Conservation (phyloP, 371 early-diverging fungal species). For the Lichtheimia corymbifera region DNA sequence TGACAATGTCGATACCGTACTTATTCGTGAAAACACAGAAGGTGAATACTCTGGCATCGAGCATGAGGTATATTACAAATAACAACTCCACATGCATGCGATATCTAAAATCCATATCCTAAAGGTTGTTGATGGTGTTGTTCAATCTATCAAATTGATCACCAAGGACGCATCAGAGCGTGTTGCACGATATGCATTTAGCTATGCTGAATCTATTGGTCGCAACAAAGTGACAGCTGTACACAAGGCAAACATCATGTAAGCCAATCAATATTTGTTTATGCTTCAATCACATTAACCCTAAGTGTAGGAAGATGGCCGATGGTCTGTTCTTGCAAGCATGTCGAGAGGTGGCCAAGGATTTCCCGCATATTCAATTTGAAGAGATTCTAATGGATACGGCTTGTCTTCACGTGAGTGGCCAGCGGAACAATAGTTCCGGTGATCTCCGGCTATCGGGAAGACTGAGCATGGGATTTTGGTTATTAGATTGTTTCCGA, state of each 20-base stretch:
- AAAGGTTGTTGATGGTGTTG: slow-evolving; percentile 93
- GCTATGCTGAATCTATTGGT: slow-evolving; percentile 88
- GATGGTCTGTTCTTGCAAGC: slow-evolving; percentile 97
- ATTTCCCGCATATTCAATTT: slow-evolving; percentile 92
- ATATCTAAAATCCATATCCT: background rate
- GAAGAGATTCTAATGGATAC: slow-evolving; percentile 92
- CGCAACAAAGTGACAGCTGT: slow-evolving; percentile 93
- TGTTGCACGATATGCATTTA: slow-evolving; percentile 93
- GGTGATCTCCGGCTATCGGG: background rate
- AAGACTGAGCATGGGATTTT: too few species aligned
- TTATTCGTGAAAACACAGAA: slow-evolving; percentile 99
- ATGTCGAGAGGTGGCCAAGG: slow-evolving; percentile 87
- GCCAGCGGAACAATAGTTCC: background rate
- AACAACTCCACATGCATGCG: too few species aligned
- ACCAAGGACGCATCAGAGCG: slow-evolving; percentile 96
- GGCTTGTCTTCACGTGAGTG: slow-evolving; percentile 79
- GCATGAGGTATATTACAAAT: slow-evolving; percentile 72
- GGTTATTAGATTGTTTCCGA: slow-evolving; percentile 84
- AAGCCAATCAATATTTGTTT: slow-evolving; percentile 5
- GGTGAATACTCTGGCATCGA: slow-evolving; percentile 99
- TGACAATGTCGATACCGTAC: slow-evolving; percentile 94
- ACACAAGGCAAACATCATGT: slow-evolving; percentile 85
- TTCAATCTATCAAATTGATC: slow-evolving; percentile 98
- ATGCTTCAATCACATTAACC: background rate
- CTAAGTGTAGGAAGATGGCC: slow-evolving; percentile 72